A percentile compares a stretch with the other conserved stretches of the same genome.
phyloP scores from a whole-genome alignment of 83 land plant species.

The Picea abies region DNA sequence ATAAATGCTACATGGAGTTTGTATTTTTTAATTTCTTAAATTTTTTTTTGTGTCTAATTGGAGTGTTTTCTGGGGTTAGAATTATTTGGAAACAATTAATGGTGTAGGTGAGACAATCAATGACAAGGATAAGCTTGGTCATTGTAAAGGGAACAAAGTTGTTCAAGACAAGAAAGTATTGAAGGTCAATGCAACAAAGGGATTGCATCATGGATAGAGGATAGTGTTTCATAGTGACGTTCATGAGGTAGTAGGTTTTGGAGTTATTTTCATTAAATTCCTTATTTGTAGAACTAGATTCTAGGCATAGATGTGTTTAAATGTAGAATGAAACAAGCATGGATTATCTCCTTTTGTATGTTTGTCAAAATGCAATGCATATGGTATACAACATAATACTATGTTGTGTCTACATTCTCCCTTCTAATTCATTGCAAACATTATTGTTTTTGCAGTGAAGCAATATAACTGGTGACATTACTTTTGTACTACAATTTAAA shows the following conservation, averaged over 20 bases:
- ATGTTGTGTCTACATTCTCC: neutral
- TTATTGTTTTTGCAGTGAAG: slow-evolving; percentile 68
- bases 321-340: neutral
- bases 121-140: slow-evolving; percentile 56
- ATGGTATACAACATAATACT: neutral
- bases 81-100: neutral
- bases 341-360: neutral
- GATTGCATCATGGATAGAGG: slow-evolving; percentile 71
- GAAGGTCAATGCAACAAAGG: slow-evolving; percentile 68
- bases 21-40: no score
- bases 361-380: neutral
- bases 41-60: no score
- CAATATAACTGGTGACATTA: slow-evolving; percentile 74
- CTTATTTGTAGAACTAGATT: neutral
- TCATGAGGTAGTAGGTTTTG: slow-evolving; percentile 63
- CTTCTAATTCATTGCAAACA: neutral
- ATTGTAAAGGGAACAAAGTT: slow-evolving; percentile 64
- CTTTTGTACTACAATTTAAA: slow-evolving; percentile 75
- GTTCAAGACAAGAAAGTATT: slow-evolving; percentile 64
- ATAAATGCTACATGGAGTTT: no score
- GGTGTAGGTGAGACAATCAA: slow-evolving; percentile 53
- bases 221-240: slow-evolving; percentile 65
- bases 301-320: neutral
- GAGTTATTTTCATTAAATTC: neutral
- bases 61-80: no score